Conservation (phyloP, 306 rosid genomes). For the Hippophae tibetana region DNA sequence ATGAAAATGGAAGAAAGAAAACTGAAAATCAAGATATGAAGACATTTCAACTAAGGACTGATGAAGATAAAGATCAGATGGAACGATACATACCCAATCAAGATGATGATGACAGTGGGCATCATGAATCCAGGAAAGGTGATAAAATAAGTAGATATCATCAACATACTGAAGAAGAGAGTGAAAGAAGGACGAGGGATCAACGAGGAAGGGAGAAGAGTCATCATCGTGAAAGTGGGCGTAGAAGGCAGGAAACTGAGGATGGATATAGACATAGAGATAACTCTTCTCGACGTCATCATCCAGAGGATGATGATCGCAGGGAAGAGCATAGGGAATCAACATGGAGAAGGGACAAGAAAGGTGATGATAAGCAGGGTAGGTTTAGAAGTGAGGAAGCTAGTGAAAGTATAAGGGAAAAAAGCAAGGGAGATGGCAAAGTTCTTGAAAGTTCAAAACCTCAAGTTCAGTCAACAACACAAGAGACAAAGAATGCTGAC, state of each 20-base stretch:
- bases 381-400: neutral
- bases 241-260: neutral
- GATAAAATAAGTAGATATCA: no score
- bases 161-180: no score
- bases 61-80: neutral
- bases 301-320: no score
- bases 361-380: neutral
- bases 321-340: neutral
- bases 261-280: neutral
- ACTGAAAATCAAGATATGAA: no score
- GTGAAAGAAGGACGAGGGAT: neutral
- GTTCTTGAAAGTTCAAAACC: no score
- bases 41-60: neutral
- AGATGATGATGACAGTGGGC: neutral
- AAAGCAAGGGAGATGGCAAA: neutral
- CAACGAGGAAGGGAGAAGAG: neutral
- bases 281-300: neutral
- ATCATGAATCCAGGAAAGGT: neutral
- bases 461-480: no score
- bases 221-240: neutral
- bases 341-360: neutral
- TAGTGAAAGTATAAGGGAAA: neutral
- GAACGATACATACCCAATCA: neutral
- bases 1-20: no score
- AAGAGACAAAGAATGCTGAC: constrained; percentile 13